These are phyloP conservation scores for Talaromyces funiculosus DNA, from an alignment of 2,329 filamentous ascomycete species.

Conservation along the genomic window DNA sequence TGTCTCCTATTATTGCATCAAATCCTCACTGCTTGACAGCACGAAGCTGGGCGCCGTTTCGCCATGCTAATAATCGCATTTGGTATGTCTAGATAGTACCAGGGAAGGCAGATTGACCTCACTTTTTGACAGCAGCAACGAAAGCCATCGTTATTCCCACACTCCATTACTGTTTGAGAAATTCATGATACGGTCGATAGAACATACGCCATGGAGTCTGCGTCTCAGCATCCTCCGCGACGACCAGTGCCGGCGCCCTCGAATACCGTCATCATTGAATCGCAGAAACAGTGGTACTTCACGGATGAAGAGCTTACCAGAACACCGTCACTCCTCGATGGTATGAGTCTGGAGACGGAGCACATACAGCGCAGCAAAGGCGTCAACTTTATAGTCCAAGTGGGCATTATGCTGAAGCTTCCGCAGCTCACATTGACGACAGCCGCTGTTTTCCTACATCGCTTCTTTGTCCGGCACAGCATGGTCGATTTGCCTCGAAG, in stretches of 20 bases:
- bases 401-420: slow-evolving; percentile 84
- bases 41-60: slow-evolving; percentile 2
- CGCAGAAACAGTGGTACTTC: slow-evolving; percentile 80
- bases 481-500: slow-evolving; percentile 66
- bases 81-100: slow-evolving; percentile 2
- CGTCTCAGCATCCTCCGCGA: slow-evolving; percentile 20
- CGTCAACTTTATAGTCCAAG: slow-evolving; percentile 93
- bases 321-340: slow-evolving; percentile 79
- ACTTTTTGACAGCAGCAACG: neutral
- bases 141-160: neutral
- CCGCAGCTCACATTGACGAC: slow-evolving; percentile 90
- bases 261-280: slow-evolving; percentile 48
- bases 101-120: neutral
- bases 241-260: slow-evolving; percentile 33
- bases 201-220: slow-evolving; percentile 23
- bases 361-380: slow-evolving; percentile 78
- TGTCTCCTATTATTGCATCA: neutral
- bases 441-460: slow-evolving; percentile 88
- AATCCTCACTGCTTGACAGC: neutral
- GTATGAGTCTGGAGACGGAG: slow-evolving; percentile 71
- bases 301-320: slow-evolving; percentile 73
- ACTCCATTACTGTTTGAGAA: neutral
- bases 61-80: slow-evolving; percentile 3
- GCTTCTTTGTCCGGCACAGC: slow-evolving; percentile 87
- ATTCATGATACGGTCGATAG: neutral